Base-by-base conservation (phyloP, 371 early-diverging fungal species). In the Circinella umbellata region DNA sequence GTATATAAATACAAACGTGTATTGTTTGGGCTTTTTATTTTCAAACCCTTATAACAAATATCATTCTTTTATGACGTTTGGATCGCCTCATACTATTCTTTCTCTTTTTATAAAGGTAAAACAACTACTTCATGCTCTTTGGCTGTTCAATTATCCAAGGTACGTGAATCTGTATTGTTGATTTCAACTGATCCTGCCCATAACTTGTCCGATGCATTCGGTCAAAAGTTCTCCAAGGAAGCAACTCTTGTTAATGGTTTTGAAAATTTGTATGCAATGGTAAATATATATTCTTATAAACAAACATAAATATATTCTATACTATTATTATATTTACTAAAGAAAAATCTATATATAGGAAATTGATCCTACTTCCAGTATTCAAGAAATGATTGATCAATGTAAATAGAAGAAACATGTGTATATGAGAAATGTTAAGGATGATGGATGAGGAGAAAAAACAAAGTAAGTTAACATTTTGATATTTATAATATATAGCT, bases 101-200 rank as follows among this genome's bases (percentile, higher is more conserved):
- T 42, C 11, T 42, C 3, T 42, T 42, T 42, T 1, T 9, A 8
- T 48, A 38, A 71, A 90, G 90, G 90, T 78, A 91, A 90, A 76
- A 91, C 88, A 0, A 89, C 89, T 35, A 87, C 88, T 10, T 89
- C 89, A 51, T 96, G 95, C 72, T 92, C 93, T 39, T 86, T 95
- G 68, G 98, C 98, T 60, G 92, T 94, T 46, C 98, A 98, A 73
- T 85, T 99, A 66, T 88, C 96, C 39, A 90, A 91, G 73, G 95
- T 92, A 5, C 93, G 99, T 64, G 93, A 98, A 69, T 93, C 93
- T 17, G 99, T 99, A 13, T 86, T 99, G 69, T 80, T 99, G 71
- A 98, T 99, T 70, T 98, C 98, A 9, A 99, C 99, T 1, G 99
- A 99, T 83, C 99, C 99, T 20, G 99, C 99, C 38, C 99, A 99